phyloP scores from a whole-genome alignment of 1,284 basidiomycete species.

The Melampsora larici-populina region DNA sequence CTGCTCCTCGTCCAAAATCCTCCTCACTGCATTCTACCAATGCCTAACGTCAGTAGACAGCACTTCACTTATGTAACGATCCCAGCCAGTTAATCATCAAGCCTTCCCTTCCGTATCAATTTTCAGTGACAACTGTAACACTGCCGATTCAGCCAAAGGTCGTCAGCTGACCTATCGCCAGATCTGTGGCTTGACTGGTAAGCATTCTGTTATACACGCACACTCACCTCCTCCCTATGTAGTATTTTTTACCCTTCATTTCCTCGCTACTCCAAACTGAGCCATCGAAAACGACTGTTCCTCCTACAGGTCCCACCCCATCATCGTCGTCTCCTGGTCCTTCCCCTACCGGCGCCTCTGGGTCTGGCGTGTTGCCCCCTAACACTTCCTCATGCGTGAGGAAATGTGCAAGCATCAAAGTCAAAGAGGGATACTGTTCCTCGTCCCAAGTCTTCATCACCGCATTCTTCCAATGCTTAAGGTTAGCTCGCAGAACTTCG shows the following conservation, averaged over 20 bases:
- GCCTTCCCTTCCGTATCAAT: background rate
- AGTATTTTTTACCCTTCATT: too few species aligned
- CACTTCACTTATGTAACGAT: too few species aligned
- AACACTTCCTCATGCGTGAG: conserved; percentile 13
- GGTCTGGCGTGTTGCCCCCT: background rate
- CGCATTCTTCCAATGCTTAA: conserved; percentile 35
- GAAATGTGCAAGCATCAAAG: conserved; percentile 40
- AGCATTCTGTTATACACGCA: too few species aligned
- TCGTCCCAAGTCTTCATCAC: conserved; percentile 3
- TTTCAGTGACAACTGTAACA: conserved; percentile 27
- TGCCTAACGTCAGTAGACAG: conserved; percentile 12
- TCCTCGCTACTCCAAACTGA: too few species aligned
- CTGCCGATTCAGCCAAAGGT: conserved; percentile 8
- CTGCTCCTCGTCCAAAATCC: conserved; percentile 9
- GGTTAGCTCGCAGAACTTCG: background rate
- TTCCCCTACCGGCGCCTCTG: too few species aligned
- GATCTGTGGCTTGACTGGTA: too few species aligned
- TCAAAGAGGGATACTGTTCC: conserved; percentile 33
- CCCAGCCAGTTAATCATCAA: background rate
- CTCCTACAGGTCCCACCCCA: too few species aligned
- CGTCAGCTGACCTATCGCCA: background rate
- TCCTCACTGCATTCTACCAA: conserved; percentile 7
- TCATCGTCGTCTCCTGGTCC: too few species aligned
- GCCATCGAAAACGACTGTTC: too few species aligned
- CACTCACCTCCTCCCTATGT: too few species aligned